A percentile compares a stretch with the other conserved stretches of the same genome.
phyloP scores from a whole-genome alignment of 352 stramenopile genomes.

The Globisporangium carolinianum region DNA sequence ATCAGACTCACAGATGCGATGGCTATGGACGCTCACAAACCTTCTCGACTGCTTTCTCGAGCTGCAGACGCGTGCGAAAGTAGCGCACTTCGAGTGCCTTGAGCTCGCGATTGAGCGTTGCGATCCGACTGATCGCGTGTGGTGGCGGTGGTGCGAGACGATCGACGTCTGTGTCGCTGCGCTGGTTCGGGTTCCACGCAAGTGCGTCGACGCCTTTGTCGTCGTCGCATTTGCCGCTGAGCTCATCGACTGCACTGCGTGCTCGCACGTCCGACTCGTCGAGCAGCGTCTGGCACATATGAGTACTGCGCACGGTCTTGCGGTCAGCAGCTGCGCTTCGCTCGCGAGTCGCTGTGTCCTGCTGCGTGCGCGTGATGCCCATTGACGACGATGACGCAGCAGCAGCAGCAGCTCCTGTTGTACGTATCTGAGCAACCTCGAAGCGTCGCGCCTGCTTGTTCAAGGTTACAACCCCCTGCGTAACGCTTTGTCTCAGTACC shows the following conservation, averaged over 20 bases:
- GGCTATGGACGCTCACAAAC: constrained; percentile 11
- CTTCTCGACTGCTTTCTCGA: constrained; percentile 68
- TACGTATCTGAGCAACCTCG: background rate
- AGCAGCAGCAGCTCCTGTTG: too few relatives aligned
- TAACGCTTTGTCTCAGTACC: too few relatives aligned
- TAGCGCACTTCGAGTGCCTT: constrained; percentile 71
- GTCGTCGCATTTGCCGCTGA: background rate
- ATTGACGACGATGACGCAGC: background rate
- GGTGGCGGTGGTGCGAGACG: constrained; percentile 15
- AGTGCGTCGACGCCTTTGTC: constrained; percentile 3
- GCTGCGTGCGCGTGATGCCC: constrained; percentile 10
- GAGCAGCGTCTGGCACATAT: background rate
- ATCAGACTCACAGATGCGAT: background rate
- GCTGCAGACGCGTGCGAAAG: constrained; percentile 61
- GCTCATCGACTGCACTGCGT: background rate
- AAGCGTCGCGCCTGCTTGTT: background rate
- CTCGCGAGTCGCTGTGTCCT: background rate
- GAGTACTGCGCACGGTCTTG: too few relatives aligned
- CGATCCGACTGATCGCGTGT: constrained; percentile 47
- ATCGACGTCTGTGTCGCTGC: constrained; percentile 23
- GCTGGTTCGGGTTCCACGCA: constrained; percentile 11
- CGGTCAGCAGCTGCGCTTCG: background rate
- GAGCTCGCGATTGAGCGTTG: constrained; percentile 56
- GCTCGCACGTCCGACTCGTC: background rate
- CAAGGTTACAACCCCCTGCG: too few relatives aligned